phyloP scores from a whole-genome alignment of 2,329 filamentous ascomycete species.

The Epichloe hybrida region DNA sequence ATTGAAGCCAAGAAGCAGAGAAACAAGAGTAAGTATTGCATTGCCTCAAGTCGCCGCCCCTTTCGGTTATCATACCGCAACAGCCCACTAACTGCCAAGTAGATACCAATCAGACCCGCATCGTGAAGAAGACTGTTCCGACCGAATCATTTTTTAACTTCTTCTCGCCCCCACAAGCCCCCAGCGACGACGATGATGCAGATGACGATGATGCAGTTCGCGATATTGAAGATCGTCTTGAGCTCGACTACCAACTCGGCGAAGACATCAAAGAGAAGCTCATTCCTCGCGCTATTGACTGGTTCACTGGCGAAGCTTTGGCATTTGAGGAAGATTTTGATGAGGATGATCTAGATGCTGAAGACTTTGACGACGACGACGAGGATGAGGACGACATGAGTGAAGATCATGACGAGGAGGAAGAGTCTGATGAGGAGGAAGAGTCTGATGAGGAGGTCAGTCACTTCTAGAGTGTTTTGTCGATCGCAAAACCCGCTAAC shows the following conservation, averaged over 20 bases:
- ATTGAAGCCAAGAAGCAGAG: conserved; percentile 99
- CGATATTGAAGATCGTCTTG: conserved; percentile 93
- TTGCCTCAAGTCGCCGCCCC: neutral
- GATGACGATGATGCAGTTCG: conserved; percentile 63
- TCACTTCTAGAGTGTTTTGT: neutral
- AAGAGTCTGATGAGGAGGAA: conserved; percentile 68
- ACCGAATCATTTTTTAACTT: conserved; percentile 99
- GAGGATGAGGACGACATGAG: conserved; percentile 81
- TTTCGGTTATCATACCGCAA: neutral
- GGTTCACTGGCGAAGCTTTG: conserved; percentile 97
- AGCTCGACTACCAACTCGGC: conserved; percentile 96
- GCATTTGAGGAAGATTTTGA: conserved; percentile 81
- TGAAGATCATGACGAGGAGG: conserved; percentile 72
- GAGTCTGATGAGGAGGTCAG: conserved; percentile 67
- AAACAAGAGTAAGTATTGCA: conserved; percentile 75
- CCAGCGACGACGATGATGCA: conserved; percentile 55
- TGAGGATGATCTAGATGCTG: conserved; percentile 56
- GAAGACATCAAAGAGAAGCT: conserved; percentile 99
- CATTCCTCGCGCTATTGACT: conserved; percentile 95
- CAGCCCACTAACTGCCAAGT: conserved; percentile 6
- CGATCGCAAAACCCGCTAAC: conserved; percentile 8
- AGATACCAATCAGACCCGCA: conserved; percentile 98
- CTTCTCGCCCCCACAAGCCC: conserved; percentile 89
- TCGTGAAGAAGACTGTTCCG: conserved; percentile 97
- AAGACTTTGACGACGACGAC: conserved; percentile 42